Conservation (phyloP, 208 protist species). For the Acanthamoeba divionensis region DNA sequence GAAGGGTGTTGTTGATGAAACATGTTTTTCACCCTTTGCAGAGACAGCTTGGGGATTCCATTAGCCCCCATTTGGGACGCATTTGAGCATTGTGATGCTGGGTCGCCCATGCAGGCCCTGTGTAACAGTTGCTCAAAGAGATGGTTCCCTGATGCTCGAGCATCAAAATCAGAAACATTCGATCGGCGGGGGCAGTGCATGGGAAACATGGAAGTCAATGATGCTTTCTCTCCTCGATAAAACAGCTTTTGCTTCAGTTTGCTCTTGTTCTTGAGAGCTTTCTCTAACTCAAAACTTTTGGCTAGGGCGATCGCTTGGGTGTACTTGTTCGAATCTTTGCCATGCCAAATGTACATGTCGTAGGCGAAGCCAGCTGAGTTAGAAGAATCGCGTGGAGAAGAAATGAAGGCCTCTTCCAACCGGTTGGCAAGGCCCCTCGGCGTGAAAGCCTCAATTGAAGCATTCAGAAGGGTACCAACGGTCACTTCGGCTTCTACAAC, state of each 20-base stretch:
- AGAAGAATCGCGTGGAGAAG: not conserved
- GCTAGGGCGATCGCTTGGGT: not conserved
- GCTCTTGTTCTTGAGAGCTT: slow-evolving; percentile 40
- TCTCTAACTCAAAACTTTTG: slow-evolving; percentile 53
- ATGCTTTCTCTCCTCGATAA: not conserved
- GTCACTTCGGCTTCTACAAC: not conserved
- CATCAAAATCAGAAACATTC: too few species aligned
- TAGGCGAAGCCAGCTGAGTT: not conserved
- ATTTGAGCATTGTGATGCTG: too few species aligned
- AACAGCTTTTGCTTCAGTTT: slow-evolving; percentile 21
- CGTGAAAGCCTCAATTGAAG: slow-evolving; percentile 43
- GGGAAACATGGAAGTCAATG: slow-evolving; percentile 24
- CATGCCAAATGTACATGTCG: slow-evolving; percentile 45
- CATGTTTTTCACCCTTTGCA: not conserved
- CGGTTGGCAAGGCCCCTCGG: slow-evolving; percentile 27
- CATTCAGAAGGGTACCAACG: not conserved
- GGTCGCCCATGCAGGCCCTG: too few species aligned
- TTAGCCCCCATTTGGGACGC: too few species aligned
- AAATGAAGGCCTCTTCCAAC: slow-evolving; percentile 43
- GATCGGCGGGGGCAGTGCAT: too few species aligned
- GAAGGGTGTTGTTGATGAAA: not conserved
- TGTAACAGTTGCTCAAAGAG: too few species aligned
- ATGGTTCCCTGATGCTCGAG: too few species aligned
- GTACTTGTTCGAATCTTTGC: not conserved
- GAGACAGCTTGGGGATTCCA: slow-evolving; percentile 44